A percentile compares a stretch with the other conserved stretches of the same genome.
These are phyloP conservation scores for Colletotrichum limetticola DNA, from an alignment of 2,329 filamentous ascomycete species.

Conservation along the genomic window DNA sequence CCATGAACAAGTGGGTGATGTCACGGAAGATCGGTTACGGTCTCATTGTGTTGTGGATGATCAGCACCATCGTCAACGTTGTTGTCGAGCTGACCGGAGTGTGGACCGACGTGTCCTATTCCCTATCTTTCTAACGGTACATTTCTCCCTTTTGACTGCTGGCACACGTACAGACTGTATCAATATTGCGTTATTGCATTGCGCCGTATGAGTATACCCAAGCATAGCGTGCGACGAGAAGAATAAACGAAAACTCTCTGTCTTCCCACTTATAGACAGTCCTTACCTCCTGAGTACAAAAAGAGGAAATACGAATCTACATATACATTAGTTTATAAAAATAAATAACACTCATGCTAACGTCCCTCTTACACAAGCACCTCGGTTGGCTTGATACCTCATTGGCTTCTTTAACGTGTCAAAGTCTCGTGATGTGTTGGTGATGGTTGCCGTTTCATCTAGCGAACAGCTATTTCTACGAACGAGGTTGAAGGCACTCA, in stretches of 20 bases:
- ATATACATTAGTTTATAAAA: constrained; percentile 8
- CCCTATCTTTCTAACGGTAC: constrained; percentile 6
- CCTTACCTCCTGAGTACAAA: constrained; percentile 6
- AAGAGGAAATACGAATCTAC: background rate
- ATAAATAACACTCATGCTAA: background rate
- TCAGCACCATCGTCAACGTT: constrained; percentile 86
- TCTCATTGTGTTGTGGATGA: constrained; percentile 81
- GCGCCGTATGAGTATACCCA: constrained; percentile 16
- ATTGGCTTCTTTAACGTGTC: background rate
- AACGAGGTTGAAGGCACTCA: background rate
- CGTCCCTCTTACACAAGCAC: background rate
- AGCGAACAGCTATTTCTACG: background rate
- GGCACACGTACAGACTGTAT: constrained; percentile 13
- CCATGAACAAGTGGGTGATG: constrained; percentile 87
- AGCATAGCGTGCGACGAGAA: constrained; percentile 28
- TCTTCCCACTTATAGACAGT: constrained; percentile 15
- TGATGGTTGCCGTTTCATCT: constrained; percentile 2
- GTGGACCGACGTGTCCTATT: constrained; percentile 52
- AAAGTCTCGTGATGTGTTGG: background rate
- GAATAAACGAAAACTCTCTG: background rate
- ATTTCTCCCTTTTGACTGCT: background rate
- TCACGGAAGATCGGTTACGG: constrained; percentile 84
- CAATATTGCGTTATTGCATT: constrained; percentile 18
- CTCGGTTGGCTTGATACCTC: background rate
- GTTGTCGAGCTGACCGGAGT: constrained; percentile 77